phyloP scores from a whole-genome alignment of 805 yeast genomes.

The Candida ovalis region DNA sequence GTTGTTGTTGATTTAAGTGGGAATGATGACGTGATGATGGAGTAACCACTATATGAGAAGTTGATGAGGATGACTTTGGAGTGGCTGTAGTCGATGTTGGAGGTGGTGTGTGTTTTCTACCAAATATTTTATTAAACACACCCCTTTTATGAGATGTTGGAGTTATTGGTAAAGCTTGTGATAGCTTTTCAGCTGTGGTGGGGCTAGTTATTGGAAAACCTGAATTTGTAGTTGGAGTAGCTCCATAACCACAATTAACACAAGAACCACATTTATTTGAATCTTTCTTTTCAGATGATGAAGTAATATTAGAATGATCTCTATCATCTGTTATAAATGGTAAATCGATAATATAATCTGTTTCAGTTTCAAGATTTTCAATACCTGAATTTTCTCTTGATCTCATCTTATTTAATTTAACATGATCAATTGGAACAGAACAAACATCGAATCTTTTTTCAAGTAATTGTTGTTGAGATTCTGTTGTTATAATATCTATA shows the following conservation, averaged over 20 bases:
- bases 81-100: slow-evolving; percentile 4
- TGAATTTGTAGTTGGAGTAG: not conserved
- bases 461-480: slow-evolving; percentile 17
- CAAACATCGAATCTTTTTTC: slow-evolving; percentile 22
- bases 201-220: no score
- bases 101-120: slow-evolving; percentile 6
- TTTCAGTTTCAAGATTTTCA: slow-evolving; percentile 27
- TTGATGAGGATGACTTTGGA: slow-evolving; percentile 1
- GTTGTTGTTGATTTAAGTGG: slow-evolving; percentile 5
- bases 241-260: slow-evolving; percentile 26
- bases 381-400: slow-evolving; percentile 27
- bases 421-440: slow-evolving; percentile 34
- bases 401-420: slow-evolving; percentile 25
- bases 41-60: not conserved
- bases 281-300: slow-evolving; percentile 3
- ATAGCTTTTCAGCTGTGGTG: not conserved
- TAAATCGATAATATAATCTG: slow-evolving; percentile 26
- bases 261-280: slow-evolving; percentile 27
- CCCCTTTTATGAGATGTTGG: slow-evolving; percentile 3
- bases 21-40: not conserved
- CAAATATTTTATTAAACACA: slow-evolving; percentile 13
- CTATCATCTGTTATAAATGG: slow-evolving; percentile 11
- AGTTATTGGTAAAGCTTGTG: not conserved
- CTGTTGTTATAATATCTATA: slow-evolving; percentile 25
- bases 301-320: slow-evolving; percentile 2